These are phyloP conservation scores for Breviolum minutum DNA, from an alignment of 73 alveolate genomes.

Conservation along the genomic window DNA sequence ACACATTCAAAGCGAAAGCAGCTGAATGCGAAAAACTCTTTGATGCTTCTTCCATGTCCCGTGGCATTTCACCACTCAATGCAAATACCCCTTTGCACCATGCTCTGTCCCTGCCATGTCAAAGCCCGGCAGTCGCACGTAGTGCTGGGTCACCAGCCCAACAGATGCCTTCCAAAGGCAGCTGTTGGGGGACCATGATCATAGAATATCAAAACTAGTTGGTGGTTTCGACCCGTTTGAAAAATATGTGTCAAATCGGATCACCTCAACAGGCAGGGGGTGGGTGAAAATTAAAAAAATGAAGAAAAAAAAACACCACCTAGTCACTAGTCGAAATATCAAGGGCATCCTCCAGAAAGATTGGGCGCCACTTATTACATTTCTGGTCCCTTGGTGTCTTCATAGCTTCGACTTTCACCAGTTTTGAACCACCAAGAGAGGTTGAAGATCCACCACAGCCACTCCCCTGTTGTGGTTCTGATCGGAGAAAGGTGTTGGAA, in stretches of 20 bases:
- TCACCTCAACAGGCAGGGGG: not conserved
- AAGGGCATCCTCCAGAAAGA: too few species aligned
- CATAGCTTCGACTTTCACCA: too few species aligned
- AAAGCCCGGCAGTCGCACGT: constrained; percentile 76
- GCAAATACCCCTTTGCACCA: not conserved
- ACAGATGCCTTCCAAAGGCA: constrained; percentile 41
- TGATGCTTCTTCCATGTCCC: not conserved
- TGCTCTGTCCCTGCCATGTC: constrained; percentile 76
- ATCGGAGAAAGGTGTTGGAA: too few species aligned
- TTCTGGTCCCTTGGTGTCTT: too few species aligned
- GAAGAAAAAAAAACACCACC: not conserved
- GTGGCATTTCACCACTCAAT: not conserved
- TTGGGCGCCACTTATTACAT: too few species aligned
- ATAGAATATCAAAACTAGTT: not conserved
- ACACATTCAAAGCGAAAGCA: not conserved
- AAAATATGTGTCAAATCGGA: not conserved
- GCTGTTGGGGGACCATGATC: not conserved
- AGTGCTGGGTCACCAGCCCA: constrained; percentile 75
- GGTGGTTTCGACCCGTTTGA: not conserved
- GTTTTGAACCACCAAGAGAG: too few species aligned
- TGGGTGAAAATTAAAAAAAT: not conserved
- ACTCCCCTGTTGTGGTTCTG: too few species aligned
- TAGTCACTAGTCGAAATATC: not conserved
- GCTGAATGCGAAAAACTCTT: not conserved
- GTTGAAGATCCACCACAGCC: too few species aligned